These are phyloP conservation scores for Cryptosporidium xiaoi DNA, from an alignment of 169 alveolate species.

Conservation along the genomic window DNA sequence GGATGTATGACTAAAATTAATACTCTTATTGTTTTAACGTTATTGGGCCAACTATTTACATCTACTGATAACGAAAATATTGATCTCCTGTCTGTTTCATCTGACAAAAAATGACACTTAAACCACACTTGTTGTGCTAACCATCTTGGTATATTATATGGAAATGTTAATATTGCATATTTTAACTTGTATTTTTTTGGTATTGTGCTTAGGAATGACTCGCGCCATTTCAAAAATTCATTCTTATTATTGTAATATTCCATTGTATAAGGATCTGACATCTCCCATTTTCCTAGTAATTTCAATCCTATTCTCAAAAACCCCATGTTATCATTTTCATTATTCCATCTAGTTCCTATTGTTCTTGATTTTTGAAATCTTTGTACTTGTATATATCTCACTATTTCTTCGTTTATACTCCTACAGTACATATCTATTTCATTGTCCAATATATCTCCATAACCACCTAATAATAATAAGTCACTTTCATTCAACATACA, in stretches of 20 bases:
- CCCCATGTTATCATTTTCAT: slow-evolving; percentile 34
- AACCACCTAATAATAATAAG: background rate
- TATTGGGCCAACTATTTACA: slow-evolving; percentile 67
- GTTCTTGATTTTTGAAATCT: slow-evolving; percentile 73
- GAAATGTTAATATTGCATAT: slow-evolving; percentile 73
- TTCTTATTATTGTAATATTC: slow-evolving; percentile 46
- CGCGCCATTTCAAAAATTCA: slow-evolving; percentile 72
- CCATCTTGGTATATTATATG: slow-evolving; percentile 67
- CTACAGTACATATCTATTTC: slow-evolving; percentile 61
- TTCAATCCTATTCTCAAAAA: slow-evolving; percentile 61
- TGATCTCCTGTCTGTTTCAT: slow-evolving; percentile 61
- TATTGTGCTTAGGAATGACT: slow-evolving; percentile 58
- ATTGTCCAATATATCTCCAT: slow-evolving; percentile 10
- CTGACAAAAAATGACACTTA: slow-evolving; percentile 59
- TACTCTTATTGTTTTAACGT: slow-evolving; percentile 49
- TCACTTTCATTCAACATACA: background rate
- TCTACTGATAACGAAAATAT: slow-evolving; percentile 65
- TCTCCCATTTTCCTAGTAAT: slow-evolving; percentile 66
- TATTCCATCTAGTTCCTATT: slow-evolving; percentile 72
- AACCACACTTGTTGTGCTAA: slow-evolving; percentile 73
- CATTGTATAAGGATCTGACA: slow-evolving; percentile 68
- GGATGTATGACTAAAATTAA: slow-evolving; percentile 59
- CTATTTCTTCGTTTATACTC: slow-evolving; percentile 56
- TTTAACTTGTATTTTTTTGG: slow-evolving; percentile 51
- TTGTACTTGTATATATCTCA: slow-evolving; percentile 64